Percentiles rank a stretch among this genome's conserved stretches.
Evolutionary conservation across 2,329 filamentous ascomycete genomes (phyloP).

Genomic region (Cadophora malorum): DNA sequence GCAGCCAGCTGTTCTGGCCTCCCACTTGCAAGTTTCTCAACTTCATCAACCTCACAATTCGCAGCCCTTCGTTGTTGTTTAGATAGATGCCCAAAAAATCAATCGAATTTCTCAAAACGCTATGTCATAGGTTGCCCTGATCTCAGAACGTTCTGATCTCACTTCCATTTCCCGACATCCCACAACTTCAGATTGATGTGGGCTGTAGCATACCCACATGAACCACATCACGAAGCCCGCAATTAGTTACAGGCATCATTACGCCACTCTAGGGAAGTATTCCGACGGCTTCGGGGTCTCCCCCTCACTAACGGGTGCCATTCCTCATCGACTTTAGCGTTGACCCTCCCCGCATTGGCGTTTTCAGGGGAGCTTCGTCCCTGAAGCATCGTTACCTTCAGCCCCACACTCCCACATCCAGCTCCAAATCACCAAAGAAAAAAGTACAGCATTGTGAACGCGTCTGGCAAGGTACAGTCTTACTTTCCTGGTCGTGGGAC

Average conservation of each 20-base stretch:
- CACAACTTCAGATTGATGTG: not conserved
- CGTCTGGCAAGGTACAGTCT: not conserved
- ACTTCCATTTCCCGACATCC: not conserved
- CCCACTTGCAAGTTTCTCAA: too few relatives aligned
- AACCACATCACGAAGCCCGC: not conserved
- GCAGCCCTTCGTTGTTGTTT: too few relatives aligned
- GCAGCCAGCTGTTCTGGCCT: too few relatives aligned
- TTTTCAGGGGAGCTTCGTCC: conserved; percentile 11
- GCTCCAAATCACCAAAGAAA: not conserved
- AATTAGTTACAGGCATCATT: not conserved
- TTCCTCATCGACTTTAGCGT: not conserved
- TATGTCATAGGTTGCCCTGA: too few relatives aligned
- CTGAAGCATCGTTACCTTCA: not conserved
- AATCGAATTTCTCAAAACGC: too few relatives aligned
- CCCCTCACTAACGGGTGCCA: conserved; percentile 14
- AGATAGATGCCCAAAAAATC: too few relatives aligned
- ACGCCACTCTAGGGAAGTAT: conserved; percentile 2
- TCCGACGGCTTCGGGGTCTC: conserved; percentile 1
- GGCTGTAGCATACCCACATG: not conserved
- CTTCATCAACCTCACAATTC: too few relatives aligned
- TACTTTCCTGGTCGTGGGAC: not conserved
- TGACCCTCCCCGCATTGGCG: not conserved
- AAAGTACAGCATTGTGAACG: not conserved
- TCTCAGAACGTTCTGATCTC: too few relatives aligned
- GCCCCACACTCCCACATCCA: conserved; percentile 25